Evolutionary conservation across 768 basidiomycete species (phyloP), one percentile per base, ranked within the genome.

Genomic region (Rhodotorula paludigena): DNA sequence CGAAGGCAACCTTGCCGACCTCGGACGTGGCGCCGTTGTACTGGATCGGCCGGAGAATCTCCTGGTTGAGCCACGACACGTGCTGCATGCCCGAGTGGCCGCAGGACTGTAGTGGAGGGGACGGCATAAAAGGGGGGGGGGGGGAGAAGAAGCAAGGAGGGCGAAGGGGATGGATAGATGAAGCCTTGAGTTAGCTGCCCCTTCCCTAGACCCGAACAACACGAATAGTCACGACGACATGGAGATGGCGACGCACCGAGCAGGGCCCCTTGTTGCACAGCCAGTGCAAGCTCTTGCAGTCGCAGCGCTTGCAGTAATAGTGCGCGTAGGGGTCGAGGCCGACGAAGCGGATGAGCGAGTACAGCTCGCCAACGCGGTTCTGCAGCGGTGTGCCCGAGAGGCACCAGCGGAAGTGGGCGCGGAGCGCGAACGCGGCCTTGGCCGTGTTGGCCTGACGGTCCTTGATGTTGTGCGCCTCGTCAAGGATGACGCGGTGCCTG

Each of bases 281-380:
- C 96, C 96, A 99, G 74, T 97, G 93, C 57, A 98, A 80, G 10
- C 89, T 89, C 80, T 94, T 97, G 83, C 96, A 99, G 45, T 87
- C 84, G 74, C 96, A 99, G 63, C 81, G 79, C 80, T 96, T 97
- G 80, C 92, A 96, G 78, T 91, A 94, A 79, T 93, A 94, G 78
- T 84, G 89, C 6, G 90, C 87, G 77, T 90, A 92, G 0, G 77
- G 91, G 77, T 92, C 89, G 36, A 89, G 90, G n/a, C 91, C 91
- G 58, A 94, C 78, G 81, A 97, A 96, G 56, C 79, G 68, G 30
- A 73, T 61, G 44, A 72, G 83, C 77, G 92, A 96, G 80, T 99
- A 99, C 57, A 99, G 80, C 77, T 99, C 96, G 71, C 96, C 96
- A n/a, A 99, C 96, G 72, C 96, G 87, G 76, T 74, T 74, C 78